phyloP scores from a whole-genome alignment of 2,329 filamentous ascomycete genomes.

The Cladosporium sp. region DNA sequence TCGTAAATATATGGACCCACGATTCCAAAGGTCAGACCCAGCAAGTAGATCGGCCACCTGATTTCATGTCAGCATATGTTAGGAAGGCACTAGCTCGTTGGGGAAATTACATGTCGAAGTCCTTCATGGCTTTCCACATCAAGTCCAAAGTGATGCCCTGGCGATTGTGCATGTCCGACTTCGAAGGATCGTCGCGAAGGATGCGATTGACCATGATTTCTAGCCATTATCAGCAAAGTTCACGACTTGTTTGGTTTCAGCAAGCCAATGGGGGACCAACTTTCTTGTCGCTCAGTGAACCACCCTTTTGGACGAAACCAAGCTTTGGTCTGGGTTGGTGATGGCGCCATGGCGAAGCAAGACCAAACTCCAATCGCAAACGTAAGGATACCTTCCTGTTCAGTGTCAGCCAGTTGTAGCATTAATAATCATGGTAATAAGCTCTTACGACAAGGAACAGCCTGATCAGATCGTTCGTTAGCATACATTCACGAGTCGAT shows the following conservation, averaged over 20 bases:
- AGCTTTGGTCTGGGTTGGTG: constrained; percentile 65
- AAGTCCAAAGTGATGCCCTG: constrained; percentile 52
- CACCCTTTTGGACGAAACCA: constrained; percentile 63
- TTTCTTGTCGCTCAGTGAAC: constrained; percentile 67
- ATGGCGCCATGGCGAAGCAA: constrained; percentile 53
- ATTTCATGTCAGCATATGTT: not conserved
- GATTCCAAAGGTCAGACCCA: not conserved
- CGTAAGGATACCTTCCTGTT: constrained; percentile 36
- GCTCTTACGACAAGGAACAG: not conserved
- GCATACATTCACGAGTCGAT: not conserved
- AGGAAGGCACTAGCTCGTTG: not conserved
- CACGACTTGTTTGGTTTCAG: not conserved
- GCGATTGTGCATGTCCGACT: constrained; percentile 60
- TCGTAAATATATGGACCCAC: not conserved
- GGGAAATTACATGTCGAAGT: constrained; percentile 12
- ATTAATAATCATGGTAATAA: not conserved
- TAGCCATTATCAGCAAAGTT: not conserved
- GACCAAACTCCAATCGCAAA: constrained; percentile 53
- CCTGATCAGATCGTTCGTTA: not conserved
- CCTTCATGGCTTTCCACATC: constrained; percentile 50
- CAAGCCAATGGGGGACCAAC: not conserved
- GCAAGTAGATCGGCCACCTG: not conserved
- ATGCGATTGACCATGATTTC: constrained; percentile 63
- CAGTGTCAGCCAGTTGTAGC: not conserved
- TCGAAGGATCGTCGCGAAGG: constrained; percentile 58